Percentiles rank a stretch among this genome's conserved stretches.
These are phyloP conservation scores for Neopestalotiopsis rosae DNA, from an alignment of 2,329 filamentous ascomycete species.

Conservation along the genomic window DNA sequence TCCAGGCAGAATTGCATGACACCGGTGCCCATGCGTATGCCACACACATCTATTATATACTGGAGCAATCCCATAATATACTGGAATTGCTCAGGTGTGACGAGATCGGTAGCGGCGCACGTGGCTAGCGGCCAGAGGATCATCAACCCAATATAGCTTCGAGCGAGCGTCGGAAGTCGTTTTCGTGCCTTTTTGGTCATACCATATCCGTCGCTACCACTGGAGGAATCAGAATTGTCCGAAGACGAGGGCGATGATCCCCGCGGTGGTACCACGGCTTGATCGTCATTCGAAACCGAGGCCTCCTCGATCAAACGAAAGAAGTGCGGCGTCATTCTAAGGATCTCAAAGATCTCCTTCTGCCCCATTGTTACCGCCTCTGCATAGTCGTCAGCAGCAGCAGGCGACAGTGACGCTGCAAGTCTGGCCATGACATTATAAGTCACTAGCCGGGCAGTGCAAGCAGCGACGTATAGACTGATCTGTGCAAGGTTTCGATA, in stretches of 20 bases:
- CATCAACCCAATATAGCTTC: constrained; percentile 15
- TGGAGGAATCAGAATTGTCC: constrained; percentile 9
- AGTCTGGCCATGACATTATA: constrained; percentile 18
- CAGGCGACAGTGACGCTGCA: neutral
- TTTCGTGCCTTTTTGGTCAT: neutral
- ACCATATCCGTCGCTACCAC: neutral
- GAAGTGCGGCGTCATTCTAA: constrained; percentile 14
- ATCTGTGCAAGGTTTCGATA: constrained; percentile 10
- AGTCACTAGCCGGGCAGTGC: constrained; percentile 13
- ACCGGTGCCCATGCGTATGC: constrained; percentile 14
- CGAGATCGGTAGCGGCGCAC: constrained; percentile 7
- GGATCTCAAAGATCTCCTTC: constrained; percentile 10
- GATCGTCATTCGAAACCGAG: neutral
- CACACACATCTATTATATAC: constrained; percentile 9
- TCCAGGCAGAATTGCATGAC: constrained; percentile 10
- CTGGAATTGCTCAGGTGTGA: constrained; percentile 6
- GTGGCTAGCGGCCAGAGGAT: constrained; percentile 12
- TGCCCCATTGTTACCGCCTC: constrained; percentile 9
- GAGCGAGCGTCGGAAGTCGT: neutral
- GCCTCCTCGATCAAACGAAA: constrained; percentile 9
- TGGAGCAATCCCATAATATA: constrained; percentile 9
- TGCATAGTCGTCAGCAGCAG: constrained; percentile 8
- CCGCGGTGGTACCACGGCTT: neutral
- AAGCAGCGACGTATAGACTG: constrained; percentile 9
- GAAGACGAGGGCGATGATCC: constrained; percentile 5